Conservation (phyloP, 208 protist species). For the Acanthamoeba castellanii region DNA sequence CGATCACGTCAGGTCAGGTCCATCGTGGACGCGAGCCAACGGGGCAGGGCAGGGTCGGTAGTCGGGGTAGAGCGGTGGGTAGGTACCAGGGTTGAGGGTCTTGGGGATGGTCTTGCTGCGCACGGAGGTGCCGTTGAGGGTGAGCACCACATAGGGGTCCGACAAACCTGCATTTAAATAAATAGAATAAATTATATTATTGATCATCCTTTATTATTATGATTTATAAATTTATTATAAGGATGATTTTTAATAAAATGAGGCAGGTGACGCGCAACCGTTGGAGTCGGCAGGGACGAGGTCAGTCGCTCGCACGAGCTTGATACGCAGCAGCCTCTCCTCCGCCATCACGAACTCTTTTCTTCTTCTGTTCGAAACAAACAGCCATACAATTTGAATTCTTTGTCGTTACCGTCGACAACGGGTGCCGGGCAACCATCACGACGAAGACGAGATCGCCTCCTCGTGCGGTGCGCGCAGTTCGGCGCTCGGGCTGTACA, state of each 20-base stretch:
- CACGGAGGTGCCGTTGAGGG: neutral
- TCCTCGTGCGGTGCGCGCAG: too few species aligned
- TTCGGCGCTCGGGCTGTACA: neutral
- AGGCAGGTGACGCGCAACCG: neutral
- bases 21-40: neutral
- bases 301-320: neutral
- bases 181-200: neutral
- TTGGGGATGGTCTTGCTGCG: neutral
- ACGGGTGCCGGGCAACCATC: too few species aligned
- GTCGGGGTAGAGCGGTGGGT: too few species aligned
- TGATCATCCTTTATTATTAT: too few species aligned
- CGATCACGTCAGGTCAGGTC: neutral
- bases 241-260: neutral
- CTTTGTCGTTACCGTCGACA: too few species aligned
- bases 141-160: neutral
- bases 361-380: too few species aligned
- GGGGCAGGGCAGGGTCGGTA: neutral
- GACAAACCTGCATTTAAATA: neutral
- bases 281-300: constrained; percentile 20
- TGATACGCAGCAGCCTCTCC: neutral
- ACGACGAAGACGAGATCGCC: too few species aligned
- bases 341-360: neutral
- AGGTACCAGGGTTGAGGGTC: neutral
- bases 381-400: too few species aligned
- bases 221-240: too few species aligned